phyloP scores from a whole-genome alignment of 345 rosid genomes.

The Balakata baccata region DNA sequence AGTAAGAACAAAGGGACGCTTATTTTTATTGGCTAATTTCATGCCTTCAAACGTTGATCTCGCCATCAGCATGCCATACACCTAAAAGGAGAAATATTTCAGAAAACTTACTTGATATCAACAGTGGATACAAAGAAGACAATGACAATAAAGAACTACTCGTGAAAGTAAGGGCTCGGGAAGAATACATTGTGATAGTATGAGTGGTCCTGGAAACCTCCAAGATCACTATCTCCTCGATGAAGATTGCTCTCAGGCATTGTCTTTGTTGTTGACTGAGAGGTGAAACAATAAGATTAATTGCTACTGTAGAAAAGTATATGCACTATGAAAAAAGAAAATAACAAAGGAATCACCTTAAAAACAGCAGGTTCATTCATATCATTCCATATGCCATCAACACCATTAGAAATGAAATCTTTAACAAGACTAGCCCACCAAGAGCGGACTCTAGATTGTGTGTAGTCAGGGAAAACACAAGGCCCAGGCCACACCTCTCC shows the following conservation, averaged over 20 bases:
- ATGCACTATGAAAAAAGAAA: slow-evolving; percentile 3
- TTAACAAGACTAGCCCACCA: slow-evolving; percentile 89
- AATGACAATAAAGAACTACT: neutral
- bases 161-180: slow-evolving; percentile 16
- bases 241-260: slow-evolving; percentile 88
- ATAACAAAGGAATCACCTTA: slow-evolving; percentile 44
- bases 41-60: slow-evolving; percentile 87
- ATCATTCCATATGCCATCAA: slow-evolving; percentile 98
- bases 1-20: slow-evolving; percentile 92
- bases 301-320: slow-evolving; percentile 1
- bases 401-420: slow-evolving; percentile 73
- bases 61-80: slow-evolving; percentile 90
- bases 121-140: neutral
- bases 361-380: slow-evolving; percentile 94
- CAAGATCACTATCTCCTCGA: slow-evolving; percentile 71
- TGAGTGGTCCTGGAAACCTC: slow-evolving; percentile 73
- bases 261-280: slow-evolving; percentile 77
- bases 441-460: slow-evolving; percentile 64
- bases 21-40: slow-evolving; percentile 61
- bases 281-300: slow-evolving; percentile 21
- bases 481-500: slow-evolving; percentile 98
- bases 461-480: slow-evolving; percentile 86
- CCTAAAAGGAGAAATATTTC: slow-evolving; percentile 40
- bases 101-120: slow-evolving; percentile 7
- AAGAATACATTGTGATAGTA: slow-evolving; percentile 81